Evolutionary conservation across 257 asterid genomes (phyloP).

Genomic region (Solanum stenotomum): DNA sequence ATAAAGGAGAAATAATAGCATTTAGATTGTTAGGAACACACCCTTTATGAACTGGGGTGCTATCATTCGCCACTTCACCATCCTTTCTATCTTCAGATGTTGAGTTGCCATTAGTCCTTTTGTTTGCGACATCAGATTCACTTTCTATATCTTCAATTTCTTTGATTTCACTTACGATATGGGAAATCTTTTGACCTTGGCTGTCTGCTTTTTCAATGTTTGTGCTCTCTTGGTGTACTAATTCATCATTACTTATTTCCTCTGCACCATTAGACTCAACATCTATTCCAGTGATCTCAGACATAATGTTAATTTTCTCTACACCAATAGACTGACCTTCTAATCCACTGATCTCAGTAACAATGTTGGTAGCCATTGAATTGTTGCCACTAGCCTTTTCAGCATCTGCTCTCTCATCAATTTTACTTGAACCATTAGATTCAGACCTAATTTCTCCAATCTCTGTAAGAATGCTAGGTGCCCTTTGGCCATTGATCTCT

Average conservation of each 20-base stretch:
- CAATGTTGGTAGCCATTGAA: neutral
- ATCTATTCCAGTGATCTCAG: neutral
- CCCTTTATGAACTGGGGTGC: neutral
- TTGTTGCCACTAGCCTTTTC: neutral
- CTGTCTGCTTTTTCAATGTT: neutral
- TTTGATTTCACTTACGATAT: neutral
- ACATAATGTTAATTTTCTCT: neutral
- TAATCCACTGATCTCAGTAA: neutral
- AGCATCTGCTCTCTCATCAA: neutral
- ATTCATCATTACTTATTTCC: neutral
- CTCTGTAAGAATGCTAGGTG: neutral
- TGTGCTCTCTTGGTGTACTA: neutral
- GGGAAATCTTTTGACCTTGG: neutral
- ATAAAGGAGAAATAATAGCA: neutral
- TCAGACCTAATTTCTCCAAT: neutral
- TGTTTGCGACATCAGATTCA: neutral
- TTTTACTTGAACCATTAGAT: neutral
- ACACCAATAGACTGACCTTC: neutral
- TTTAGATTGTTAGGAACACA: neutral
- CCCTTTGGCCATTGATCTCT: neutral
- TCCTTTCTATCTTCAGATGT: neutral
- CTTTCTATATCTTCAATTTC: neutral
- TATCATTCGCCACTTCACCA: neutral
- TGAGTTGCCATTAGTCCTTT: neutral
- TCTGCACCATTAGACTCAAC: neutral